Evolutionary conservation across 2,329 filamentous ascomycete genomes (phyloP).

Genomic region (Chrysoporthe deuterocubensis): DNA sequence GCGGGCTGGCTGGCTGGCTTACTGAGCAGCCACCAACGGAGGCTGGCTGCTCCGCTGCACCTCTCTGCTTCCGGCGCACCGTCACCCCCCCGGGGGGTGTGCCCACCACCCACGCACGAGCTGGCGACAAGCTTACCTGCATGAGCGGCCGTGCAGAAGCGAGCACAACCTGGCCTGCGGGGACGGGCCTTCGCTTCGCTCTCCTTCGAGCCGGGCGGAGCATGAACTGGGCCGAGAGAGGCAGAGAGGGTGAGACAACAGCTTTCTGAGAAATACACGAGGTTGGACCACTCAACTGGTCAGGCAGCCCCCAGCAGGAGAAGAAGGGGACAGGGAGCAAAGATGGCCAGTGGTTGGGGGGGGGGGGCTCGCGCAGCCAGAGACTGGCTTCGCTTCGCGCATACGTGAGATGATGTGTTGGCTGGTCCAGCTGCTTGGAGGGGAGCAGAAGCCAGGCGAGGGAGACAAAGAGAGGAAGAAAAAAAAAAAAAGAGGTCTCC

Average conservation of each 20-base stretch:
- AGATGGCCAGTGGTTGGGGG: neutral
- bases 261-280: too few species aligned
- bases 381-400: neutral
- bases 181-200: conserved; percentile 14
- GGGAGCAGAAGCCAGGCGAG: neutral
- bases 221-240: neutral
- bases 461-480: neutral
- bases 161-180: conserved; percentile 7
- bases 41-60: too few species aligned
- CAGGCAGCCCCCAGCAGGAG: too few species aligned
- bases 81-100: too few species aligned
- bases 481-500: neutral
- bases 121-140: neutral
- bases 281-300: too few species aligned
- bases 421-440: neutral
- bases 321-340: neutral
- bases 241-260: neutral
- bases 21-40: neutral
- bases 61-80: too few species aligned
- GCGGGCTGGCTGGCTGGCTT: neutral
- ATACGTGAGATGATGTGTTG: neutral
- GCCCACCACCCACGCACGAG: too few species aligned
- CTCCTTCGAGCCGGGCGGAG: neutral
- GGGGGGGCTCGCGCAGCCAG: neutral
- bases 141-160: conserved; percentile 8